Conservation (phyloP, 2,329 filamentous ascomycete species). For the Exutisphaerella laricina region DNA sequence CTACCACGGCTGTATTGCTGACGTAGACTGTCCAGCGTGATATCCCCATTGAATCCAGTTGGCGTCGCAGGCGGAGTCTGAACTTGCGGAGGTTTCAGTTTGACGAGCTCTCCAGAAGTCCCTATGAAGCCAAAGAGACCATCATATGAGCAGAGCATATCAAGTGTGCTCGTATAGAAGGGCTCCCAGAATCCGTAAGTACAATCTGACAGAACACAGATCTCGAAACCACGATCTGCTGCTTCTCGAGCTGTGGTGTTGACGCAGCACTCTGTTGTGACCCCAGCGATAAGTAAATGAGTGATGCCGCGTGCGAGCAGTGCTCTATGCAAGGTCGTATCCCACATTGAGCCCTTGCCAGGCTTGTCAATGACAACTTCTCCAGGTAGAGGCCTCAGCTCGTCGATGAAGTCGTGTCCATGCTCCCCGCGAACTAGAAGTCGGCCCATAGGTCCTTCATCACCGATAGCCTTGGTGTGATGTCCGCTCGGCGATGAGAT, state of each 20-base stretch:
- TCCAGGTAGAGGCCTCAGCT: constrained; percentile 46
- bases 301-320: constrained; percentile 53
- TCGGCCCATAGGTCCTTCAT: constrained; percentile 49
- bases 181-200: constrained; percentile 46
- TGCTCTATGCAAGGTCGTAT: constrained; percentile 49
- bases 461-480: constrained; percentile 47
- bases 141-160: constrained; percentile 48
- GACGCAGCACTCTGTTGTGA: constrained; percentile 56
- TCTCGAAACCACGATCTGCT: constrained; percentile 57
- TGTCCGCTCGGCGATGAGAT: constrained; percentile 43
- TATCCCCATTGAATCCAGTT: constrained; percentile 37
- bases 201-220: constrained; percentile 48
- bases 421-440: constrained; percentile 50
- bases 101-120: constrained; percentile 38
- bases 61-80: constrained; percentile 36
- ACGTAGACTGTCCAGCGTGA: constrained; percentile 42
- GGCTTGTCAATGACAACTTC: constrained; percentile 55
- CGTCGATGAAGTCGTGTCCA: constrained; percentile 52
- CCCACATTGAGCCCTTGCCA: constrained; percentile 56
- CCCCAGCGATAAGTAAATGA: constrained; percentile 53
- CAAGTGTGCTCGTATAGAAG: constrained; percentile 45
- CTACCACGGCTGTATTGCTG: constrained; percentile 42
- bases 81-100: constrained; percentile 30
- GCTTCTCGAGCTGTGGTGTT: constrained; percentile 52
- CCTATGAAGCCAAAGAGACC: constrained; percentile 49